Percentiles rank a stretch among this genome's conserved stretches.
Conservation (phyloP, 805 yeast genomes). For the Babjeviella inositovora region DNA sequence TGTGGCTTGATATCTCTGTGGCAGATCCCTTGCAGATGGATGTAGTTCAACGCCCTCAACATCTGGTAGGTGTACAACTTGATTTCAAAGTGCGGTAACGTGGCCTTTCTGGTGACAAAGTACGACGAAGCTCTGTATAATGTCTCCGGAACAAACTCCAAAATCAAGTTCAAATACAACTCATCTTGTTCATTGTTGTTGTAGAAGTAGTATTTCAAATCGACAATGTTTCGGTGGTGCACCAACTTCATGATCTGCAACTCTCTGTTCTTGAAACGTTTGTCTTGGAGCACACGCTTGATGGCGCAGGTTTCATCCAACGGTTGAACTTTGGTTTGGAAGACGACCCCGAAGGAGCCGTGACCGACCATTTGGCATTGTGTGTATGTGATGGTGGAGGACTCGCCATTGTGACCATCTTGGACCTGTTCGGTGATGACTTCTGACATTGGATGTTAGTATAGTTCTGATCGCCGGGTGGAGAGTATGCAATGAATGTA, state of each 20-base stretch:
- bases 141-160: conserved; percentile 94
- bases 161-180: conserved; percentile 73
- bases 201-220: conserved; percentile 75
- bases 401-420: conserved; percentile 56
- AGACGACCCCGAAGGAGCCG: conserved; percentile 98
- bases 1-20: conserved; percentile 92
- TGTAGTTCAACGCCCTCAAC: conserved; percentile 62
- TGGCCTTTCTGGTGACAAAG: conserved; percentile 53
- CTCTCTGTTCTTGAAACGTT: conserved; percentile 86
- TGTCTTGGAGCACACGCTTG: conserved; percentile 92
- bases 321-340: conserved; percentile 66
- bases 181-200: conserved; percentile 32
- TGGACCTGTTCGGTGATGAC: conserved; percentile 47
- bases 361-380: conserved; percentile 90
- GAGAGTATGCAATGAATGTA: too few species aligned
- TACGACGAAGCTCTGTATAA: conserved; percentile 81
- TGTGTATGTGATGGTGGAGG: conserved; percentile 52
- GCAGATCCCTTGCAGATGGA: conserved; percentile 66
- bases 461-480: too few species aligned
- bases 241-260: conserved; percentile 88
- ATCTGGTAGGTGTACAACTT: conserved; percentile 72
- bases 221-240: conserved; percentile 76
- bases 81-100: conserved; percentile 84
- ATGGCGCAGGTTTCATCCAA: conserved; percentile 77
- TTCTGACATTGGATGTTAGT: conserved; percentile 27